Evolutionary conservation across 495 filamentous ascomycete species (phyloP), one percentile per base, ranked within the genome.

Genomic region (Penicillium waksmanii): DNA sequence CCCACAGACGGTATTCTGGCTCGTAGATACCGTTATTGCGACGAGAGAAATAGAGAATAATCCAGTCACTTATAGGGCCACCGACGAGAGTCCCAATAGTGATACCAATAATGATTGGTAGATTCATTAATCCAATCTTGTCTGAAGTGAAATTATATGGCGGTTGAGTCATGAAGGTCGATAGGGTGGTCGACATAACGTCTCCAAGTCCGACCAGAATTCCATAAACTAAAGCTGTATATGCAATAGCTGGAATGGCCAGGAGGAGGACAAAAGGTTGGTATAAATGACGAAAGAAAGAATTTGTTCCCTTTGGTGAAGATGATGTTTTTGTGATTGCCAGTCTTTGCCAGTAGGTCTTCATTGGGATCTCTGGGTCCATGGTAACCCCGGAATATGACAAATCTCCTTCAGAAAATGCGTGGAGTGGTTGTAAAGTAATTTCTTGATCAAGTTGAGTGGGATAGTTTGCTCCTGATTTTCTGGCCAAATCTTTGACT

Each of bases 61-160:
- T 64, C 62, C 69, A 66, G 57, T 79, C 77, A 12, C 68, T 66
- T 5, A 76, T 18, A 18, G 61, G 62, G 3, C 74, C 74, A 10
- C 69, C 63, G 42, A 61, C 65, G 9, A 73, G n/a, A 18, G 66
- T 48, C 1, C 74, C 75, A 50, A 78, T 53, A 8, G 70, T 53
- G 21, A 60, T 67, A 3, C 74, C 77, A 19, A 78, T 63, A 52
- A 75, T 71, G 0, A 65, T 63, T 5, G 68, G 66, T 9, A 77
- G 18, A 47, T 66, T 70, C 58, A 71, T 66, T 6, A 68, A 58
- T 4, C 75, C 77, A 34, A 79, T 60, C 17, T 66, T 63, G n/a
- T 58, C 56, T 6, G 73, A 53, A 19, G 40, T 66, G 64, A 79
- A 77, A 34, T 66, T 67, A 50, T 79, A 79, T 3, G 76, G 75